Percentiles rank a stretch among this genome's conserved stretches.
phyloP scores from a whole-genome alignment of 148 eudicot genomes.

The Diospyros lotus region DNA sequence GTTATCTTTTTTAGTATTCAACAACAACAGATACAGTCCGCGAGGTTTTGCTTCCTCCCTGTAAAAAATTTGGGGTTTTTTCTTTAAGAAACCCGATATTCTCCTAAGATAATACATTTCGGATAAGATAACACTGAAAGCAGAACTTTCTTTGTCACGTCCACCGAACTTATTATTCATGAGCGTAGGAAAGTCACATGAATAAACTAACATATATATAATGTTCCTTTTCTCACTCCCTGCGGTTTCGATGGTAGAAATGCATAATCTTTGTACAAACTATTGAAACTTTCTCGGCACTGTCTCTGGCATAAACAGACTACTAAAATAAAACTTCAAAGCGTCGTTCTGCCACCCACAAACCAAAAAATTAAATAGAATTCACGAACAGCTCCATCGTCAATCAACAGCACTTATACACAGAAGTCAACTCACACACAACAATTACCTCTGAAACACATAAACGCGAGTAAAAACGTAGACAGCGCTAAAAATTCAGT shows the following conservation, averaged over 20 bases:
- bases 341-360: neutral
- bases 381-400: neutral
- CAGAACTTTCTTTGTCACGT: neutral
- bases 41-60: too few species aligned
- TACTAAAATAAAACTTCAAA: neutral
- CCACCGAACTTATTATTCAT: neutral
- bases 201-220: neutral
- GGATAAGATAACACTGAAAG: neutral
- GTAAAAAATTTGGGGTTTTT: too few species aligned
- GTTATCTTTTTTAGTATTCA: too few species aligned
- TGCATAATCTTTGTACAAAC: neutral
- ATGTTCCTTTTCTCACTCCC: neutral
- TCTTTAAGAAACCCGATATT: too few species aligned
- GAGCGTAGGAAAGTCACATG: neutral
- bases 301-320: slow-evolving; percentile 8
- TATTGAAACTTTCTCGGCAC: neutral
- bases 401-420: neutral
- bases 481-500: neutral
- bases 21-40: too few species aligned
- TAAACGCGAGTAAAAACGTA: neutral
- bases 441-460: too few species aligned
- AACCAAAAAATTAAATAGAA: neutral
- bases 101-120: too few species aligned
- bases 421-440: too few species aligned
- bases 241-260: neutral